Percentiles rank a stretch among this genome's conserved stretches.
phyloP scores from a whole-genome alignment of 768 basidiomycete species.

The Rhodotorula babjevae region DNA sequence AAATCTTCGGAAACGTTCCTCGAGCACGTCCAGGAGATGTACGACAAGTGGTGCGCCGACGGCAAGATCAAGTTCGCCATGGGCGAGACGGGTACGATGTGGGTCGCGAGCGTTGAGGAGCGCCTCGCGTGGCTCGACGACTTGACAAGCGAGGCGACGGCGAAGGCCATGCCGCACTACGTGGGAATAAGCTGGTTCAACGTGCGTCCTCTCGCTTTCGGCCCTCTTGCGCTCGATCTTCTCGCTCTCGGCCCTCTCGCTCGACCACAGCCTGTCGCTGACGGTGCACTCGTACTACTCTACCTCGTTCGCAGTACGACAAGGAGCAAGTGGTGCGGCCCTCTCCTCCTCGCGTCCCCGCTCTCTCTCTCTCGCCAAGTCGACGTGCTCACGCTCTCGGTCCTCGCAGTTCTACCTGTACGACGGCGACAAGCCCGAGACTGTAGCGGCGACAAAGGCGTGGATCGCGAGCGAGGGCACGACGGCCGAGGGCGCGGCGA shows the following conservation, averaged over 20 bases:
- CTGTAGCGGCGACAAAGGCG: background rate
- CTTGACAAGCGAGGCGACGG: slow-evolving; percentile 1
- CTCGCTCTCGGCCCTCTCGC: background rate
- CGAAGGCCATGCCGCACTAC: slow-evolving; percentile 29
- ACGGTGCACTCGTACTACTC: background rate
- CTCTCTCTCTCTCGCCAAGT: background rate
- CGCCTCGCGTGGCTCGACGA: slow-evolving; percentile 26
- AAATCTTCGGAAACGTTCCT: slow-evolving; percentile 13
- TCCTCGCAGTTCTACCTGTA: background rate
- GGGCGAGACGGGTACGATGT: slow-evolving; percentile 36
- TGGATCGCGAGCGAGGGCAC: slow-evolving; percentile 4
- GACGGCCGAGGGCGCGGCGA: background rate
- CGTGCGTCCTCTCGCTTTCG: background rate
- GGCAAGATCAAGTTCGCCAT: slow-evolving; percentile 37
- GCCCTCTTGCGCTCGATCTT: background rate
- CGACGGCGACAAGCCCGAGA: background rate
- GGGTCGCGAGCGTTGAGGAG: slow-evolving; percentile 6
- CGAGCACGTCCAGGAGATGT: slow-evolving; percentile 25
- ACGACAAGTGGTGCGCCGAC: slow-evolving; percentile 22
- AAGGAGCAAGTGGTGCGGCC: slow-evolving; percentile 20
- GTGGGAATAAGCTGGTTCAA: slow-evolving; percentile 12
- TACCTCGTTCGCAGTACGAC: background rate
- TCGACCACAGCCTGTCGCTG: too few relatives aligned
- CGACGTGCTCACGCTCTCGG: background rate
- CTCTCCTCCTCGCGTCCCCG: background rate